Percentiles rank a stretch among this genome's conserved stretches.
phyloP scores from a whole-genome alignment of 164 flowering plant genomes.

The Annona cherimola region DNA sequence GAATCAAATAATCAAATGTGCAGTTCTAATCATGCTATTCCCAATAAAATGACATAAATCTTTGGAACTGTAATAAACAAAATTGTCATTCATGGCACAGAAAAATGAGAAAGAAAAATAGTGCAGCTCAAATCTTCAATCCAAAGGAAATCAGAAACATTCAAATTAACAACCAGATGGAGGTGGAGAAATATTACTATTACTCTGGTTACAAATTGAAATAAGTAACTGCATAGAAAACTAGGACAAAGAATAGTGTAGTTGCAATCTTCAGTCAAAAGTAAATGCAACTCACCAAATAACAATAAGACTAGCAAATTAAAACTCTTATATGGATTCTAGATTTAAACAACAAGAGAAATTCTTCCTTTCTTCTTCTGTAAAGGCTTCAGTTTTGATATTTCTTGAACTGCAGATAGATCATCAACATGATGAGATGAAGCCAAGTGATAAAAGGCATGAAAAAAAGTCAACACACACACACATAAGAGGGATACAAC shows the following conservation, averaged over 20 bases:
- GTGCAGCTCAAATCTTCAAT: background rate
- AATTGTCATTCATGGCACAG: background rate
- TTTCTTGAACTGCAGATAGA: no score
- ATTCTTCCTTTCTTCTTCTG: background rate
- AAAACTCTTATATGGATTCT: no score
- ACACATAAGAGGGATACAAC: no score
- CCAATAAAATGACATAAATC: background rate
- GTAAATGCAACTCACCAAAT: no score
- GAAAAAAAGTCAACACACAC: no score
- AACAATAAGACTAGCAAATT: no score
- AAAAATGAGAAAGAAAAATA: background rate
- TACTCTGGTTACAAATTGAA: background rate
- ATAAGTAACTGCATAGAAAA: background rate
- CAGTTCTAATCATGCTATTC: background rate
- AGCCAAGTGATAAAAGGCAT: no score
- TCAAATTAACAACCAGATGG: background rate
- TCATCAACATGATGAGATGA: no score
- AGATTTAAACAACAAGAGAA: no score
- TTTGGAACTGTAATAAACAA: background rate
- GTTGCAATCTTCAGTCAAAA: background rate
- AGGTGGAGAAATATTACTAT: background rate
- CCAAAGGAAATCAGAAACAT: background rate
- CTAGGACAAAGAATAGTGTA: background rate
- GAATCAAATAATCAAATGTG: background rate
- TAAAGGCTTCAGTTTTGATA: background rate